phyloP scores from a whole-genome alignment of 352 stramenopile species.

The Saprolegnia parasitica region DNA sequence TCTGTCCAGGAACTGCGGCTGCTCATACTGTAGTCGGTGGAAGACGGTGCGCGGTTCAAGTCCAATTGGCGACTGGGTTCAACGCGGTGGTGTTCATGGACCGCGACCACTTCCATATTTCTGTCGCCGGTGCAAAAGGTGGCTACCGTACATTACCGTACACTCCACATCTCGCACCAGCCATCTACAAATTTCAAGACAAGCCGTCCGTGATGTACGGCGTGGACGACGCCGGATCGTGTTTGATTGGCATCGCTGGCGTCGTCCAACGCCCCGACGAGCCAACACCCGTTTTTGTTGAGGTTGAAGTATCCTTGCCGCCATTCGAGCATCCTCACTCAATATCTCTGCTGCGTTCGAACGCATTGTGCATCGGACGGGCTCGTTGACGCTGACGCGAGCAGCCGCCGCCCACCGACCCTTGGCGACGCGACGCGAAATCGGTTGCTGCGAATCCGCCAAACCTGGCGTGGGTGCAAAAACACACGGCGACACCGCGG shows the following conservation, averaged over 20 bases:
- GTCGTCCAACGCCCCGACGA: neutral
- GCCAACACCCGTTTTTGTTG: neutral
- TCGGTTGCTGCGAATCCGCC: too few relatives aligned
- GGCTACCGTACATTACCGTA: neutral
- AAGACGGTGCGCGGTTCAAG: neutral
- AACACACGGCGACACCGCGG: neutral
- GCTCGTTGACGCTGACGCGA: neutral
- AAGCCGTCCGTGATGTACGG: neutral
- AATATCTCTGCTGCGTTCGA: too few relatives aligned
- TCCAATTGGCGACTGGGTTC: constrained; percentile 4
- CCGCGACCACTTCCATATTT: constrained; percentile 16
- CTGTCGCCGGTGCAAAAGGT: neutral
- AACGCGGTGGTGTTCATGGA: neutral
- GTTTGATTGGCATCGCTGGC: neutral
- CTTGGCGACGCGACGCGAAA: neutral
- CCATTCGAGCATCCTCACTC: neutral
- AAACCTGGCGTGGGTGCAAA: neutral
- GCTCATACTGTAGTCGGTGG: neutral
- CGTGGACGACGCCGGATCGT: neutral
- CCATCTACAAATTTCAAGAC: neutral
- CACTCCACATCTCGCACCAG: neutral
- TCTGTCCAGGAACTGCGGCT: constrained; percentile 4
- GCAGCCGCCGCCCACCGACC: neutral
- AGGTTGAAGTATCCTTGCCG: neutral
- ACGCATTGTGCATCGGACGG: neutral